Conservation (phyloP, 371 early-diverging fungal genomes). For the Mucor ambiguus region DNA sequence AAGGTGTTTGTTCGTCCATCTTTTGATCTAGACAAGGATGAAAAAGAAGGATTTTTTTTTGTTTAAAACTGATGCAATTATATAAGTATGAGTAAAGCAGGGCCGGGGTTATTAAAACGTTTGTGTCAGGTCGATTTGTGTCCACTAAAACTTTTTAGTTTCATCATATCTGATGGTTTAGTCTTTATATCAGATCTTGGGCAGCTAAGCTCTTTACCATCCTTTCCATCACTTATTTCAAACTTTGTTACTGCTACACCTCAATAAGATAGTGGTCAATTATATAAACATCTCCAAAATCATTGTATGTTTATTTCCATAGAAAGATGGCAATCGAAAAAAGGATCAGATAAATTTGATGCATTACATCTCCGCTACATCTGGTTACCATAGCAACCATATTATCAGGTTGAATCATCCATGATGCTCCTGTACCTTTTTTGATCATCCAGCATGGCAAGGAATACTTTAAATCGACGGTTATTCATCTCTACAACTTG, state of each 20-base stretch:
- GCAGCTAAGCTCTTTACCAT: background rate
- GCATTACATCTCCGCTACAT: background rate
- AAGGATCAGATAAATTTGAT: slow-evolving; percentile 1
- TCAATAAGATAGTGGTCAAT: background rate
- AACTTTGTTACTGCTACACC: background rate
- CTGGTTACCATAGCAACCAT: background rate
- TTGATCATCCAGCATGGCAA: slow-evolving; percentile 63
- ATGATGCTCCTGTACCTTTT: slow-evolving; percentile 58
- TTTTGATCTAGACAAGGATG: background rate
- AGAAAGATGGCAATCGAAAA: background rate
- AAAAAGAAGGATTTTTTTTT: background rate
- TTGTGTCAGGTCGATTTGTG: slow-evolving; percentile 4
- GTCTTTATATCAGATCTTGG: background rate
- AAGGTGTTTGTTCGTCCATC: slow-evolving; percentile 31
- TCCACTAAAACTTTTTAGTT: background rate
- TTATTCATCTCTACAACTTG: slow-evolving; percentile 48
- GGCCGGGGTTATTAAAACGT: background rate
- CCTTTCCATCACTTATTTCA: background rate
- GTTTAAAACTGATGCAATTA: background rate
- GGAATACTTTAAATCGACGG: slow-evolving; percentile 58
- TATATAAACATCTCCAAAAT: background rate
- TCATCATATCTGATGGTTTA: slow-evolving; percentile 3
- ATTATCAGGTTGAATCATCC: slow-evolving; percentile 14
- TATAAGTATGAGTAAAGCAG: background rate
- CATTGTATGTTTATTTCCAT: background rate